Base-by-base conservation (phyloP, 2,329 filamentous ascomycete species). In the Cylindrodendrum hubeiense region DNA sequence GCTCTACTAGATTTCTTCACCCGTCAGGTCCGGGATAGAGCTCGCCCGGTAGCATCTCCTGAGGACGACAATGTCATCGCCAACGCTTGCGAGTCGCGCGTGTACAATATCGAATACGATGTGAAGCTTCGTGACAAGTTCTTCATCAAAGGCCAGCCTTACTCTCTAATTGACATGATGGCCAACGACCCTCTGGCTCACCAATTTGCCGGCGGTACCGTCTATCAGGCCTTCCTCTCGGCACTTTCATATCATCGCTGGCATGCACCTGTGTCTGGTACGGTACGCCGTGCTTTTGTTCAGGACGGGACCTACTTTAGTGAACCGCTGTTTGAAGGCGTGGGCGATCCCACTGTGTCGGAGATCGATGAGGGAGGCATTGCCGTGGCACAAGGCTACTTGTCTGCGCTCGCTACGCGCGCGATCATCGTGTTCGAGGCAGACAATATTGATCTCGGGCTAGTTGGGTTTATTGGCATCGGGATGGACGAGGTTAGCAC, bases 401-500 rank as follows among this genome's bases (percentile, higher is more conserved):
- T 93, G 37, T 87, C 89, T 0, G 83, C 86, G 0, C 80, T 91
- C n/a, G 91, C 92, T 0, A 91, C 92, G 3, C 83, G 92, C 5
- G 91, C 88, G 0, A 77, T 94, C 47, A 89, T 94, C 67, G 88
- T 92, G 73, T 87, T 94, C 63, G 85, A 93, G 75, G 90, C 91
- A 0, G 90, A 93, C 68, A 90, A 92, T 67, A 82, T 84, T 2
- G 82, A 82, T 1, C 89, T 94, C 39, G 92, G 92, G 0, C 79
- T 94, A 33, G 86, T 94, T 83, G 89, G 86, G 0, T 91, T 94
- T 68, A 81, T 94, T 13, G 89, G 87, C 1, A 86, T 94, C 4
- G 92, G 92, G 2, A 94, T 94, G 92, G 90, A 89, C 44, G 92
- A 95, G 78, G 91, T 94, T 13, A 90, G 87, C 63, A 90, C 90